A percentile compares a stretch with the other conserved stretches of the same genome.
Conservation (phyloP, 345 rosid genomes). For the Carallia brachiata region DNA sequence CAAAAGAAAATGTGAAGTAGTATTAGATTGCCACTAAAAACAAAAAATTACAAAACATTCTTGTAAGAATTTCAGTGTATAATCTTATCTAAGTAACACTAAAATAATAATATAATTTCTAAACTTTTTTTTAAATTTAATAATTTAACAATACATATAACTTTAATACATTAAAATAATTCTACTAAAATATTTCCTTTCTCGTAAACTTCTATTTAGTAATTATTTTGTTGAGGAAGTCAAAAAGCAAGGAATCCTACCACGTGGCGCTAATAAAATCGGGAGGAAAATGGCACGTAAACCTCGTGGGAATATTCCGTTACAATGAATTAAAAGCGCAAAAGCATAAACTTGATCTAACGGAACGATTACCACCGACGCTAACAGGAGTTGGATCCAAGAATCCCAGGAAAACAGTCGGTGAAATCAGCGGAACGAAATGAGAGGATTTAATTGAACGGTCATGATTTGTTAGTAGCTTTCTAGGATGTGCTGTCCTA, state of each 20-base stretch:
- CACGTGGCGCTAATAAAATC: neutral
- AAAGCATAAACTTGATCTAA: neutral
- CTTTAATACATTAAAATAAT: no score
- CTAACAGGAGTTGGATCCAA: neutral
- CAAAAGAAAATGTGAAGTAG: no score
- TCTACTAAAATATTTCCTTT: no score
- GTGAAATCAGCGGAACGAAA: neutral
- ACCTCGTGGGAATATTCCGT: neutral
- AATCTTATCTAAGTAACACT: no score
- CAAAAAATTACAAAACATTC: no score
- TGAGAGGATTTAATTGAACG: neutral
- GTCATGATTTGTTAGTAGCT: neutral
- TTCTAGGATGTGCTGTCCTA: neutral
- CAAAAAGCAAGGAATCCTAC: neutral
- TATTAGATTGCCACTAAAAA: no score
- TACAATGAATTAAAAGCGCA: neutral
- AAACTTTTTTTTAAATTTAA: no score
- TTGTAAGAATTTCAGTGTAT: no score
- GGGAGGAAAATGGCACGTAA: slow-evolving; percentile 1
- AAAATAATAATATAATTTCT: no score
- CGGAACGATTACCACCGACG: neutral
- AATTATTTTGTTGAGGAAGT: neutral
- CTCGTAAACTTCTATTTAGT: no score
- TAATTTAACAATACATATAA: no score
- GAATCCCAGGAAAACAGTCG: neutral